Evolutionary conservation across 345 rosid genomes (phyloP), one percentile per base, ranked within the genome.

Genomic region (Salix koriyanagi): DNA sequence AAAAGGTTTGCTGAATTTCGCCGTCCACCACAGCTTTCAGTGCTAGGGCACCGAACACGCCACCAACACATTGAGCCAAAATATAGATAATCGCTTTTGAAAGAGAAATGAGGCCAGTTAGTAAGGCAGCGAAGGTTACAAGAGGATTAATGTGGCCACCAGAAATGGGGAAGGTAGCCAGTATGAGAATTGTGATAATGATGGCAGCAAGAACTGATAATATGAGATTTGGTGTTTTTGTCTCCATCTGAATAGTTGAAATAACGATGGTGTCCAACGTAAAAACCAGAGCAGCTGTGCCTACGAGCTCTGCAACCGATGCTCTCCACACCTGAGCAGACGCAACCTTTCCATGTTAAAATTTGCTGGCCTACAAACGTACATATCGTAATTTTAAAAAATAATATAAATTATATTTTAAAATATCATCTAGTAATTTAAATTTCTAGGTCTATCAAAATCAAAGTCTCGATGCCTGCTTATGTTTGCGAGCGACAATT

Each of bases 141-240:
- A 81, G 46, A 6, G 85, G 88, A 76, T 81, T 85, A 50, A 87
- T 83, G 77, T 85, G 90, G 67, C 88, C 86, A 14, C 84, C 85
- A 4, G 88, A 81, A 32, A 85, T 75, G n/a, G 86, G 84, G 32
- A 73, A 80, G 3, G 85, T 85, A 6, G 83, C 86, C 7, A 66
- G 13, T 26, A 70, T 64, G 39, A 85, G 77, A 23, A 85, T 11
- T 25, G 80, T 18, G 36, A 68, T 67, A 5, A 71, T 50, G 19
- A 76, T 18, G 54, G 80, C 77, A 2, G 54, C 70, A 14, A 81
- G 48, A 9, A 25, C 1, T 44, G 84, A 77, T 32, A 81, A 28
- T 25, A 81, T 28, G 11, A 81, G 80, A 67, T 81, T 81, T 30
- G 75, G 78, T 34, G 25, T 69, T 5, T 65, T 69, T 9, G 78